Percentiles rank a stretch among this genome's conserved stretches.
phyloP scores from a whole-genome alignment of 2,329 filamentous ascomycete species.

The Ophiostoma sp. region DNA sequence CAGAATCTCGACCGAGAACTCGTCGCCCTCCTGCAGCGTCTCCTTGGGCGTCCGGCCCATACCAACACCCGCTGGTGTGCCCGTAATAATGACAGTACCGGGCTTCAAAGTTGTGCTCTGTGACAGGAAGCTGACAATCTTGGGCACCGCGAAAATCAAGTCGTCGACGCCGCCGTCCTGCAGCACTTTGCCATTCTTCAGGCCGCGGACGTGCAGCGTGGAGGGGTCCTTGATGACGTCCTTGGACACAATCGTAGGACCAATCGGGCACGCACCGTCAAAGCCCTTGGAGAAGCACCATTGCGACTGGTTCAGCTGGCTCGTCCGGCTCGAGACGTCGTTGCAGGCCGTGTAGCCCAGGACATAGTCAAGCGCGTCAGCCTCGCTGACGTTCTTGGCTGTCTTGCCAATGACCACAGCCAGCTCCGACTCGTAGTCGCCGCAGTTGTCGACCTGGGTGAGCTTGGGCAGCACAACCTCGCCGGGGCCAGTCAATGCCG shows the following conservation, averaged over 20 bases:
- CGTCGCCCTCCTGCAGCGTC: slow-evolving; percentile 42
- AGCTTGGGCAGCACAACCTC: slow-evolving; percentile 51
- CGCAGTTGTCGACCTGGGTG: slow-evolving; percentile 53
- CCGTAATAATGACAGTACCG: slow-evolving; percentile 46
- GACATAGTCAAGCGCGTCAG: slow-evolving; percentile 58
- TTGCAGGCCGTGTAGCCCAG: slow-evolving; percentile 53
- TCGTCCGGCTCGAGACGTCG: slow-evolving; percentile 56
- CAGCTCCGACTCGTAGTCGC: slow-evolving; percentile 62
- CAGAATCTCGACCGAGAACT: slow-evolving; percentile 47
- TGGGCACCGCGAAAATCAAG: slow-evolving; percentile 54
- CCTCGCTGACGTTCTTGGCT: slow-evolving; percentile 56
- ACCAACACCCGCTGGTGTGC: slow-evolving; percentile 46
- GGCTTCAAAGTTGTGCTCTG: slow-evolving; percentile 46
- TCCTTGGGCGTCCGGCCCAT: slow-evolving; percentile 42
- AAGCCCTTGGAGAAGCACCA: slow-evolving; percentile 62
- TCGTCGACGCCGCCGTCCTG: slow-evolving; percentile 37
- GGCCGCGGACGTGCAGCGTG: slow-evolving; percentile 43
- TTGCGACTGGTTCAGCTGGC: slow-evolving; percentile 55
- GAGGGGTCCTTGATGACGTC: slow-evolving; percentile 44
- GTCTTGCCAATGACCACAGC: slow-evolving; percentile 55
- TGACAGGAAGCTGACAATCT: slow-evolving; percentile 46
- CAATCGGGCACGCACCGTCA: slow-evolving; percentile 57
- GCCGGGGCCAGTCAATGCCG: slow-evolving; percentile 53
- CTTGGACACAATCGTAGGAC: slow-evolving; percentile 51
- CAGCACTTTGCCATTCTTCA: slow-evolving; percentile 44